phyloP scores from a whole-genome alignment of 805 yeast species.

The Vanderwaltozyma polyspora region DNA sequence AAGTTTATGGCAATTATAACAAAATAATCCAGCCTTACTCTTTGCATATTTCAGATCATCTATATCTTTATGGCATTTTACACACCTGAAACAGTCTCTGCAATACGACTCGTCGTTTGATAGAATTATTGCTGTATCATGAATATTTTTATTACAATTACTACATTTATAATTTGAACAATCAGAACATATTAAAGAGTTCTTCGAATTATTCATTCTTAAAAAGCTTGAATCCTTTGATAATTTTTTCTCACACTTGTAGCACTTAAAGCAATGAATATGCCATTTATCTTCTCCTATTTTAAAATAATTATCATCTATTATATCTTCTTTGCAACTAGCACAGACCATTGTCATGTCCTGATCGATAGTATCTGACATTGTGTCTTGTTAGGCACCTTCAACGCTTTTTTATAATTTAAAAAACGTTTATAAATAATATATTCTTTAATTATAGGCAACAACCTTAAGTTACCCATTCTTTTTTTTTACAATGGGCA shows the following conservation, averaged over 20 bases:
- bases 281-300: slow-evolving; percentile 95
- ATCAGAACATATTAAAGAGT: slow-evolving; percentile 64
- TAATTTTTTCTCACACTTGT: slow-evolving; percentile 63
- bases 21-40: slow-evolving; percentile 74
- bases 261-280: slow-evolving; percentile 80
- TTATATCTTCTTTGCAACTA: slow-evolving; percentile 43
- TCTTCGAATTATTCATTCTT: slow-evolving; percentile 1
- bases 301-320: slow-evolving; percentile 90
- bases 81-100: slow-evolving; percentile 78
- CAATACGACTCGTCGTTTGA: slow-evolving; percentile 91
- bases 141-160: slow-evolving; percentile 76
- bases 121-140: slow-evolving; percentile 68
- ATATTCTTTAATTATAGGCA: no score
- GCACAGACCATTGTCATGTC: slow-evolving; percentile 25
- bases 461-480: no score
- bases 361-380: background rate
- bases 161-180: slow-evolving; percentile 76
- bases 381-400: background rate
- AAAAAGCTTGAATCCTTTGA: slow-evolving; percentile 84
- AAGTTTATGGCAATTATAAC: slow-evolving; percentile 85
- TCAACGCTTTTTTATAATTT: background rate
- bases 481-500: no score
- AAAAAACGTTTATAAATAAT: no score
- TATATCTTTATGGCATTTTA: slow-evolving; percentile 74
- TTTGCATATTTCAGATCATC: slow-evolving; percentile 86